Evolutionary conservation across 768 basidiomycete genomes (phyloP), one percentile per base, ranked within the genome.

Genomic region (Russula griseocarnosa): DNA sequence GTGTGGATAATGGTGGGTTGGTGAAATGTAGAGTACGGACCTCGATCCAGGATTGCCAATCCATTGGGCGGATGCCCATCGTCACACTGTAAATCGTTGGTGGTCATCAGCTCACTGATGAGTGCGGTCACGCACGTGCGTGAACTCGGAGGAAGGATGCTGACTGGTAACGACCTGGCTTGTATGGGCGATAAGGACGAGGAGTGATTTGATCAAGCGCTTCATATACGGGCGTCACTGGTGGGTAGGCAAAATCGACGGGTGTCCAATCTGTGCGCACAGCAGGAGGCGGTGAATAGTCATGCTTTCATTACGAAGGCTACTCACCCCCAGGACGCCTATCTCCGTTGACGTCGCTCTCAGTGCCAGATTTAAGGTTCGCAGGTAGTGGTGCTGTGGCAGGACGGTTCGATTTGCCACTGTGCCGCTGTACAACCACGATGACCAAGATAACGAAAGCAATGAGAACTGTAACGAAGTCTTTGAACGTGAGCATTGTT

Each of bases 21-120:
- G 8, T 32, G 34, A 34, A 34, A 11, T 11, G 10, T 10, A 34
- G 1, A 10, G 32, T 34, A 2, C 3, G 34, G 34, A 84, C 85
- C 76, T 89, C 86, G 52, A 90, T 83, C 88, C 88, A 90, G 58
- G 86, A 82, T 46, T 80, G 78, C 84, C 85, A 90, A 10, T 76
- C 76, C 86, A 90, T 88, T 55, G 70, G 74, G 44, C 83, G 81
- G 69, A 86, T 82, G 65, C 83, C 86, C 85, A 88, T 88, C 36
- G 85, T 88, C 47, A 86, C 78, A 67, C 86, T 88, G 44, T 44
- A 7, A 38, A 59, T 9, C 42, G 34, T 42, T 13, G 28, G 26
- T 13, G 30, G 24, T 4, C 2, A 32, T 46, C 14, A 38, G 54
- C 18, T 47, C 4, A 16, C 8, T 58, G 47, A 30, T 7, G 9